Base-by-base conservation (phyloP, 306 rosid genomes). In the Ormosia emarginata region DNA sequence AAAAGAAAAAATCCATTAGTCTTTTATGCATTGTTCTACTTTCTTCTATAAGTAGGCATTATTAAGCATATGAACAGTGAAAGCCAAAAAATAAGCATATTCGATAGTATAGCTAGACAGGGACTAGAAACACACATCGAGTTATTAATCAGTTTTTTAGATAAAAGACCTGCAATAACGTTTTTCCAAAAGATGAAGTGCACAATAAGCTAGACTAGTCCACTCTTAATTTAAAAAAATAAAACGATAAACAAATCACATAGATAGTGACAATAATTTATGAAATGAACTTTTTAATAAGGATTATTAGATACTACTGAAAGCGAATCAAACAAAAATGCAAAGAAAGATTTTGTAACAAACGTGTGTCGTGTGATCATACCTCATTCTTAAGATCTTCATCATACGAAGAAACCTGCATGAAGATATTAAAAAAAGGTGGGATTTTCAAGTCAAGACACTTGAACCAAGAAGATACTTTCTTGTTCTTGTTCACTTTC, bases 311-410 rank as follows among this genome's bases (percentile, higher is more conserved):
- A 36, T 15, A 50, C 1, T 29, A 33, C 2, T 15, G n/a, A 15
- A 71, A 58, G 65, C 55, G 6, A 43, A 47, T 44, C 40, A 43
- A 67, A 46, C 74, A 37, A 39, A 83, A 18, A 18, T 14, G 2
- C 24, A 14, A 78, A 53, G 18, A 49, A n/a, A 3, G 72, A 52
- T 3, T 33, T 43, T 40, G 46, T 47, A 8, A 40, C 9, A 4
- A 24, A 32, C 1, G 10, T 1, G 10, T 1, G 7, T 43, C 0
- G 36, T 10, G 71, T 15, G 33, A 4, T 0, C 59, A 64, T 72
- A 79, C 91, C 91, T 58, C 81, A 29, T 62, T 70, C 56, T 84
- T 76, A 43, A 85, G 86, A 49, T 88, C 85, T 53, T 83, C 83
- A 11, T 85, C 85, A 69, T 78, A 6, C 0, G 88, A 84, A 80